Percentiles rank a stretch among this genome's conserved stretches.
phyloP scores from a whole-genome alignment of 192 early-diverging fungal species.

The Oehlia diaphana region DNA sequence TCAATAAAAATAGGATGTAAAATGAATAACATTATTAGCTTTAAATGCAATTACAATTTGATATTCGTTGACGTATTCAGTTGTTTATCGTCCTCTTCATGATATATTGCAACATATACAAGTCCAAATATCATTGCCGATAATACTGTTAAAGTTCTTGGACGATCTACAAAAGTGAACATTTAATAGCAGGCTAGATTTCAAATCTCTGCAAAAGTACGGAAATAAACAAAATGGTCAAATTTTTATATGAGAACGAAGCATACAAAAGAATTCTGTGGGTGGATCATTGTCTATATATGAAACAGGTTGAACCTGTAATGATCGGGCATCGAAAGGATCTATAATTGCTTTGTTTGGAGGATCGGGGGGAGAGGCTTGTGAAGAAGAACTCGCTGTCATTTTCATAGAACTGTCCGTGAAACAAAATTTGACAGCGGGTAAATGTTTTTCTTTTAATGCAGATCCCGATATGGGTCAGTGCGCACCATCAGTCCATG shows the following conservation, averaged over 20 bases:
- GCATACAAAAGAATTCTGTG: slow-evolving; percentile 30
- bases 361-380: neutral
- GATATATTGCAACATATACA: slow-evolving; percentile 56
- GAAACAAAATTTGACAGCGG: neutral
- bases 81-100: slow-evolving; percentile 44
- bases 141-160: slow-evolving; percentile 58
- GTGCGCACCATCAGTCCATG: too few species aligned
- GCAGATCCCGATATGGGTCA: too few species aligned
- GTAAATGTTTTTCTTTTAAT: too few species aligned
- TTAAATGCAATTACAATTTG: slow-evolving; percentile 40
- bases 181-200: neutral
- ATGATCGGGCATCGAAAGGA: slow-evolving; percentile 18
- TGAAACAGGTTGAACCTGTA: slow-evolving; percentile 21
- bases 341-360: slow-evolving; percentile 19
- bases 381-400: neutral
- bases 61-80: slow-evolving; percentile 45
- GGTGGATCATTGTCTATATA: slow-evolving; percentile 24
- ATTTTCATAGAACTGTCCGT: neutral
- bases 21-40: neutral
- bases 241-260: neutral
- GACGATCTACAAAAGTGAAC: slow-evolving; percentile 42
- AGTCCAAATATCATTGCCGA: slow-evolving; percentile 45
- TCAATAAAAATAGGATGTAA: neutral
- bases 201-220: neutral
- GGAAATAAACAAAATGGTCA: neutral